Conservation (phyloP, 495 filamentous ascomycete genomes). For the Penicillium steckii region DNA sequence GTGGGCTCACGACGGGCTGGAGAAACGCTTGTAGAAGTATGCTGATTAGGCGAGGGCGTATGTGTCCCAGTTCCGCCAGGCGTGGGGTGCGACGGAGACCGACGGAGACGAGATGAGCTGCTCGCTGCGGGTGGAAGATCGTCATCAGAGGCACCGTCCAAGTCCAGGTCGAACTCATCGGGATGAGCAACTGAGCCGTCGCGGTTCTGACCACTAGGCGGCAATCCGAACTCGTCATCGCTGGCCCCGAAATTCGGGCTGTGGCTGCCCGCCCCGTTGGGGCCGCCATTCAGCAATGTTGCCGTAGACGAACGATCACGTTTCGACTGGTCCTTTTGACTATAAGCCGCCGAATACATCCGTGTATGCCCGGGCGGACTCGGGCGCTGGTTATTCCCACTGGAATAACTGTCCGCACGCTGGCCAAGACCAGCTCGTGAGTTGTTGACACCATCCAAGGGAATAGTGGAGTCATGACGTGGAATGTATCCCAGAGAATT, state of each 20-base stretch:
- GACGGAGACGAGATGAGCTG: slow-evolving; percentile 46
- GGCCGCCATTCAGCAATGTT: slow-evolving; percentile 34
- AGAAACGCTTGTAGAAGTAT: slow-evolving; percentile 26
- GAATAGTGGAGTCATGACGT: slow-evolving; percentile 54
- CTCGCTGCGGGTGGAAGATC: slow-evolving; percentile 50
- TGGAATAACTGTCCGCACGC: slow-evolving; percentile 51
- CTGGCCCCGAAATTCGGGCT: slow-evolving; percentile 49
- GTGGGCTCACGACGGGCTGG: slow-evolving; percentile 30
- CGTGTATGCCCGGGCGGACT: slow-evolving; percentile 46
- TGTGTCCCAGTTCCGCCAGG: slow-evolving; percentile 8
- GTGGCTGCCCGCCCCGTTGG: slow-evolving; percentile 34
- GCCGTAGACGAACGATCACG: slow-evolving; percentile 43
- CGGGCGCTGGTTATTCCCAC: slow-evolving; percentile 50
- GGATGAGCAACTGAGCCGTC: slow-evolving; percentile 60
- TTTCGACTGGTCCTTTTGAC: slow-evolving; percentile 33
- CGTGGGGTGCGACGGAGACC: slow-evolving; percentile 53
- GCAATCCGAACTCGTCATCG: slow-evolving; percentile 53
- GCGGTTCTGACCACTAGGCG: slow-evolving; percentile 52
- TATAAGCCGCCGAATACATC: slow-evolving; percentile 64
- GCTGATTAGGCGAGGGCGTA: slow-evolving; percentile 16
- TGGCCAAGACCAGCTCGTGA: slow-evolving; percentile 28
- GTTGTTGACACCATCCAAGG: slow-evolving; percentile 50
- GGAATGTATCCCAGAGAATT: slow-evolving; percentile 73
- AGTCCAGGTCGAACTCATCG: slow-evolving; percentile 44
- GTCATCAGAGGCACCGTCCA: slow-evolving; percentile 45